Conservation (phyloP, 768 basidiomycete species). For the Trametes cubensis region DNA sequence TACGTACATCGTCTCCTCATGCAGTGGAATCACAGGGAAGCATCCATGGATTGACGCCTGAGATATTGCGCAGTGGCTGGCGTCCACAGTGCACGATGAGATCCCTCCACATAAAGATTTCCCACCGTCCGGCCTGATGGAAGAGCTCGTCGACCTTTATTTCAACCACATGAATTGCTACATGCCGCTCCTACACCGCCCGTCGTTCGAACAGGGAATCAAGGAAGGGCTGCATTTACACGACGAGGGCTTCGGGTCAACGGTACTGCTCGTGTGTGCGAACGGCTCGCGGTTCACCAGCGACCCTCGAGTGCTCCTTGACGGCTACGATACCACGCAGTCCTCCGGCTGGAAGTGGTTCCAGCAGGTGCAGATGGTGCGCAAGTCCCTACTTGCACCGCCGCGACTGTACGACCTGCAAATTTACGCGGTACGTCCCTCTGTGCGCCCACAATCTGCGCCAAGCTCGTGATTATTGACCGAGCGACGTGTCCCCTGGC, state of each 20-base stretch:
- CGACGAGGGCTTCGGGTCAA: conserved; percentile 46
- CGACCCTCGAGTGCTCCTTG: conserved; percentile 48
- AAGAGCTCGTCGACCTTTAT: conserved; percentile 49
- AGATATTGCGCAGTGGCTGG: conserved; percentile 30
- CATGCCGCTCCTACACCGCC: conserved; percentile 52
- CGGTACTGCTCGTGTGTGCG: conserved; percentile 56
- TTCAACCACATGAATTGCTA: conserved; percentile 46
- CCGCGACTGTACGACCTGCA: conserved; percentile 74
- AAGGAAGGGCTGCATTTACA: conserved; percentile 42
- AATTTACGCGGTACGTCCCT: conserved; percentile 52
- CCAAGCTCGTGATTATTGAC: background rate
- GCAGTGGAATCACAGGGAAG: too few species aligned
- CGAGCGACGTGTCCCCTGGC: background rate
- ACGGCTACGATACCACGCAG: conserved; percentile 31
- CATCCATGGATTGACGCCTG: background rate
- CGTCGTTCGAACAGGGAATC: conserved; percentile 45
- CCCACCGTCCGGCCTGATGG: conserved; percentile 41
- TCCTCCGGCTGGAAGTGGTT: conserved; percentile 53
- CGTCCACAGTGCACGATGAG: conserved; percentile 30
- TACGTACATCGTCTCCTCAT: conserved; percentile 31
- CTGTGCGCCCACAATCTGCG: background rate
- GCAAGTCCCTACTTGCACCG: conserved; percentile 56
- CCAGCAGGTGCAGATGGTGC: conserved; percentile 61
- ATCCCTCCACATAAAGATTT: conserved; percentile 35
- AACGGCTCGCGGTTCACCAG: conserved; percentile 53